Percentiles rank a stretch among this genome's conserved stretches.
phyloP scores from a whole-genome alignment of 176 grass and related monocot genomes.

The Elymus sibiricus region DNA sequence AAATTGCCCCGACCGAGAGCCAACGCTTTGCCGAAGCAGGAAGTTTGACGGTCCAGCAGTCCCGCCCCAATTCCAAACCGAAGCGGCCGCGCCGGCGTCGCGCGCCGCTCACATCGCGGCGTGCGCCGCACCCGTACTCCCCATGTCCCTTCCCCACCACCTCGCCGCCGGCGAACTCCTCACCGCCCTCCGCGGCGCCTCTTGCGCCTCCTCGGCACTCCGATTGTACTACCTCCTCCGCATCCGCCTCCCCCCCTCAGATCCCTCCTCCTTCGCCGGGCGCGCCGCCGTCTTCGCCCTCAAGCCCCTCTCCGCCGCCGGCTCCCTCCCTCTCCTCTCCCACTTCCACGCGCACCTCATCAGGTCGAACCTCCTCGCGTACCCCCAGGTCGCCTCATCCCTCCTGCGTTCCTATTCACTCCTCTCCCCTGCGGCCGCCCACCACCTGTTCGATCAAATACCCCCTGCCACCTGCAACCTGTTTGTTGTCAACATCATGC shows the following conservation, averaged over 20 bases:
- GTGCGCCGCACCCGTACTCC: not conserved
- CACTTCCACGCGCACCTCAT: conserved; percentile 52
- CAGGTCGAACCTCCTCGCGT: conserved; percentile 42
- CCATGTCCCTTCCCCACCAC: conserved; percentile 13
- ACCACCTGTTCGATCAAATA: conserved; percentile 53
- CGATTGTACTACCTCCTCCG: conserved; percentile 28
- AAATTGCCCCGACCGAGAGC: not conserved
- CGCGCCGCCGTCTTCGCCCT: conserved; percentile 44
- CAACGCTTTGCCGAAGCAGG: not conserved
- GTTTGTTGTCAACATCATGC: conserved; percentile 49
- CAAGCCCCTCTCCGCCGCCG: conserved; percentile 26
- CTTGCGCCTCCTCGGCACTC: conserved; percentile 11
- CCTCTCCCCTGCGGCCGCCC: conserved; percentile 9
- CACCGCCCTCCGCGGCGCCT: not conserved
- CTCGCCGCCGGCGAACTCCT: conserved; percentile 26
- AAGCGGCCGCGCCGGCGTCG: not conserved
- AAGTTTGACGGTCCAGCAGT: not conserved
- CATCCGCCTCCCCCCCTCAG: not conserved
- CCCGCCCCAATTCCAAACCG: not conserved
- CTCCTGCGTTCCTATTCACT: conserved; percentile 14
- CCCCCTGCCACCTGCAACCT: conserved; percentile 33
- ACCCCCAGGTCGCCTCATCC: conserved; percentile 28
- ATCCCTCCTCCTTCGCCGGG: not conserved
- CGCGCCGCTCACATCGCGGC: not conserved
- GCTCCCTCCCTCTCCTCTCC: conserved; percentile 30